These are phyloP conservation scores for Salmacisia buchloeana DNA, from an alignment of 1,284 basidiomycete species.

Conservation along the genomic window DNA sequence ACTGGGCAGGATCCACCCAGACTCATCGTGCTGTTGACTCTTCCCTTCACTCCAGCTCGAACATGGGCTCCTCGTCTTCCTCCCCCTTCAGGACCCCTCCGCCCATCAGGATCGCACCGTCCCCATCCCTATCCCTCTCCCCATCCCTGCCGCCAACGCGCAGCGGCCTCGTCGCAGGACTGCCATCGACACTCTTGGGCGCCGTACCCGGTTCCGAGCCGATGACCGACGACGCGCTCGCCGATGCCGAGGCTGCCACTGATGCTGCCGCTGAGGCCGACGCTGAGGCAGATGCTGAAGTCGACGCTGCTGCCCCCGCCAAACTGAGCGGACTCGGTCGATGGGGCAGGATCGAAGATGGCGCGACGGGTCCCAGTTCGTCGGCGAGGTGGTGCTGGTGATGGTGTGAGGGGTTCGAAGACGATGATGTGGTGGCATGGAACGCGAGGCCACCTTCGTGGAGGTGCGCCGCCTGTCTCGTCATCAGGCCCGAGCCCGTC, in stretches of 20 bases:
- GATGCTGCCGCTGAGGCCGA: neutral
- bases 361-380: slow-evolving; percentile 8
- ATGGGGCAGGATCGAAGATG: slow-evolving; percentile 11
- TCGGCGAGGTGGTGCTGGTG: neutral
- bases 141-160: slow-evolving; percentile 28
- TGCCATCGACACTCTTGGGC: slow-evolving; percentile 22
- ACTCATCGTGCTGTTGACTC: no score
- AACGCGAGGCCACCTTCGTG: no score
- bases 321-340: slow-evolving; percentile 11
- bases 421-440: no score
- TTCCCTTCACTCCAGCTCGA: slow-evolving; percentile 39
- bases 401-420: neutral
- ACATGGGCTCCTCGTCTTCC: slow-evolving; percentile 45
- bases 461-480: no score
- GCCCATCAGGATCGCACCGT: no score
- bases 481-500: no score
- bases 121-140: no score
- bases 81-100: no score
- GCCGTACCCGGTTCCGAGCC: slow-evolving; percentile 12
- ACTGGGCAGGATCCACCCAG: no score
- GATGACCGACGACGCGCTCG: slow-evolving; percentile 9
- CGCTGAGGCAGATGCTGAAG: neutral
- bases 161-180: slow-evolving; percentile 26
- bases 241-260: neutral
- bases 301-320: neutral